Percentiles rank a stretch among this genome's conserved stretches.
These are phyloP conservation scores for Orbilia quercus DNA, from an alignment of 2,329 filamentous ascomycete species.

Conservation along the genomic window DNA sequence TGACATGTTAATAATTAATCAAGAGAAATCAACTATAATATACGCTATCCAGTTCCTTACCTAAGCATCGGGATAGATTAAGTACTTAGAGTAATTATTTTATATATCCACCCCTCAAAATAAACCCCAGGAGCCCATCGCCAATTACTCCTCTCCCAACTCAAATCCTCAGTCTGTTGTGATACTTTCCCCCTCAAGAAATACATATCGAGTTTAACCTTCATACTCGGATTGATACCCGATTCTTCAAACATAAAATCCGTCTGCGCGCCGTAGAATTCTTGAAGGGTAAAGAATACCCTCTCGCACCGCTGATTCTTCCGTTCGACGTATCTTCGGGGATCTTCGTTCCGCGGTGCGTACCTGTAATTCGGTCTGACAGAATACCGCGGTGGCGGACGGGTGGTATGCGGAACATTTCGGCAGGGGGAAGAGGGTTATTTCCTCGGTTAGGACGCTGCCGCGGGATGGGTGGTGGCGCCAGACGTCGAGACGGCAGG, in stretches of 20 bases:
- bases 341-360: too few species aligned
- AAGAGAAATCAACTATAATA: too few species aligned
- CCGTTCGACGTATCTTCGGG: too few species aligned
- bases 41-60: too few species aligned
- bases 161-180: background rate
- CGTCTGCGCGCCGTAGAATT: constrained; percentile 4
- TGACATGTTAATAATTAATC: background rate
- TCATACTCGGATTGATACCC: background rate
- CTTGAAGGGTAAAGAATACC: constrained; percentile 3
- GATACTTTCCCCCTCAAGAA: background rate
- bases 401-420: too few species aligned
- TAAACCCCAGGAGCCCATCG: too few species aligned
- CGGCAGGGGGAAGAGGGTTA: constrained; percentile 17
- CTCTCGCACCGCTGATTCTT: background rate
- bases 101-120: too few species aligned
- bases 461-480: too few species aligned
- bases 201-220: background rate
- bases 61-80: too few species aligned
- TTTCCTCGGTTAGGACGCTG: constrained; percentile 7
- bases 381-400: background rate
- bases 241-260: constrained; percentile 6
- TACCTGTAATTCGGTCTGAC: too few species aligned
- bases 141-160: too few species aligned
- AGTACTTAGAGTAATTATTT: too few species aligned
- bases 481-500: constrained; percentile 23